Base-by-base conservation (phyloP, 768 basidiomycete genomes). In the Roridomyces roridus region DNA sequence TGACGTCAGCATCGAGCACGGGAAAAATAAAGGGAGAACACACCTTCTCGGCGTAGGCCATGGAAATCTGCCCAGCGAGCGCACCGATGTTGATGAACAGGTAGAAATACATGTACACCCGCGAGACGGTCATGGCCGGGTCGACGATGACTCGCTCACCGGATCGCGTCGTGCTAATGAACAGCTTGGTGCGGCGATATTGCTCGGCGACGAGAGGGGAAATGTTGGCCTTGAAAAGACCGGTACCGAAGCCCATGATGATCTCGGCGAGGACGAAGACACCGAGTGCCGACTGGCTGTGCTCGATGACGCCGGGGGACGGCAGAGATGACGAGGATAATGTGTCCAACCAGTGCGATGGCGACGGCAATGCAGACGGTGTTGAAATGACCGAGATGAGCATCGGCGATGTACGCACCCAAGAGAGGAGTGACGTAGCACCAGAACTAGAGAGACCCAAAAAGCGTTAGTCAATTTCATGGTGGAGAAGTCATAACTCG, bases 191-290 rank as follows among this genome's bases (percentile, higher is more conserved):
- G 41, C 78, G 75, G 50, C 72, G 78, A 66, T 88, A 87, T 65
- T 92, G 91, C 67, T 92, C 91, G 4, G 91, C 91, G 28, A 92
- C 79, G 64, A 92, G 76, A 5, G 91, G 91, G 0, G 86, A 87
- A 57, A 92, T 85, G 70, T 91, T 92, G 1, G 85, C 71, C 71
- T 92, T 91, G 81, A 92, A 89, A 20, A 85, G 74, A 6, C 89
- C 89, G 9, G 89, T 81, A 67, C 76, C 80, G 9, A 79, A 66
- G 6, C 83, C 82, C 66, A 84, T 88, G 48, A 92, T 72, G 55
- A 92, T 68, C 42, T 91, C 70, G 0, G 88, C 85, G 37, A 88
- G 63, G 28, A 78, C 57, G 65, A 90, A 85, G 21, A 77, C 76
- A 2, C 79, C 86, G 4, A 80, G 85, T 75, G 23, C 80, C 73